Evolutionary conservation across 306 rosid species (phyloP).

Genomic region (Lagenaria siceraria): DNA sequence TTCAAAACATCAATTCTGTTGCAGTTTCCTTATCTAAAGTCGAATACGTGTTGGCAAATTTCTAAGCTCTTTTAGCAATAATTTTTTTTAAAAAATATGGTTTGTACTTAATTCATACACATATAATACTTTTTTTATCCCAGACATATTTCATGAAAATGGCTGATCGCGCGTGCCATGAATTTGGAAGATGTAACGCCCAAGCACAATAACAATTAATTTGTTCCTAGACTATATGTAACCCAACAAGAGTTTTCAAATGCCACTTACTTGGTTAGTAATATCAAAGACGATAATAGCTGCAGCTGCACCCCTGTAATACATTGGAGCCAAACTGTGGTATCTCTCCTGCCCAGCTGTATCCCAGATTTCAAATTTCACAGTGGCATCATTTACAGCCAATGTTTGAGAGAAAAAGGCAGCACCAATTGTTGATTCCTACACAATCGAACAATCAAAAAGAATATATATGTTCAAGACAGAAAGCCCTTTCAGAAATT

Average conservation of each 20-base stretch:
- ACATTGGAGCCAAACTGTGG: conserved; percentile 58
- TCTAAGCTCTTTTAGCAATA: background rate
- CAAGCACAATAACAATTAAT: background rate
- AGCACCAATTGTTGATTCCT: conserved; percentile 61
- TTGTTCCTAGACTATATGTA: background rate
- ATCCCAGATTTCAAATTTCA: conserved; percentile 56
- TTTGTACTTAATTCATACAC: background rate
- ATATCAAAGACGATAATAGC: conserved; percentile 51
- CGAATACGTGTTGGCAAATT: background rate
- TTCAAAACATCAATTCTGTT: background rate
- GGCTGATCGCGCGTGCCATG: background rate
- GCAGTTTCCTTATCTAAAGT: background rate
- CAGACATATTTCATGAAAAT: background rate
- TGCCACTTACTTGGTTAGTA: conserved; percentile 38
- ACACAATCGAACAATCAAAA: conserved; percentile 2
- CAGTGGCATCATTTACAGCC: conserved; percentile 55
- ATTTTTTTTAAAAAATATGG: background rate
- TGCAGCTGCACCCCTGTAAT: conserved; percentile 56
- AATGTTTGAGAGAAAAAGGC: conserved; percentile 57
- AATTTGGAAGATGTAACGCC: background rate
- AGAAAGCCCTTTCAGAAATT: background rate
- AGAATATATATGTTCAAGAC: background rate
- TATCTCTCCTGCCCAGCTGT: conserved; percentile 59
- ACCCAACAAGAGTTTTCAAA: background rate
- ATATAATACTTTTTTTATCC: background rate